Base-by-base conservation (phyloP, 1,139 yeast genomes). In the Suhomyces ambrosiae region DNA sequence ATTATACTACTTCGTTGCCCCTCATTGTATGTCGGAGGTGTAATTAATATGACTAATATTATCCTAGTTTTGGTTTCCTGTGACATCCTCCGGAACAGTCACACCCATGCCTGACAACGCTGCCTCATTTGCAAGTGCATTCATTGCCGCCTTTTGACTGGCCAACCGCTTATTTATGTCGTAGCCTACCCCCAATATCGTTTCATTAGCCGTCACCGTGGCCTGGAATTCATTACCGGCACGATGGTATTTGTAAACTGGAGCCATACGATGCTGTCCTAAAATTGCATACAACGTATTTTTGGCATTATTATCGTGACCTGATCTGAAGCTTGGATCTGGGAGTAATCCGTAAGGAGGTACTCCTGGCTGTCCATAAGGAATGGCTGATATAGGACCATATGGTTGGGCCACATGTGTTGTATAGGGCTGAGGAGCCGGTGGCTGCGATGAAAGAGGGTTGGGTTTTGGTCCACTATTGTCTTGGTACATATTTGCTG, bases 121-220 rank as follows among this genome's bases (percentile, higher is more conserved):
- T 10, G 42, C 36, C 8, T 47, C 48, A 38, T 60, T 60, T 23
- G 45, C 39, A 24, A 61, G 47, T 3, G 67, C 68, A 33, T 57
- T 52, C 61, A 53, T 50, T 5, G 68, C 66, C 6, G 68, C 65
- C 49, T 56, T 56, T 26, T 56, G 63, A 12, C 58, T 53, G 18
- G 71, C 68, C 10, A 51, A 42, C 37, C 58, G 57, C 45, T 64
- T 63, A 35, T 52, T 60, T 3, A 45, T 35, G 42, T 65, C 69
- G 29, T 52, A 49, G 4, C 71, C 69, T 11, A 52, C 53, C 2
- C 72, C 74, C 16, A 68, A 50, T 3, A 60, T 48, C 14, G 40
- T 39, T 8, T 60, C 63, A 37, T 62, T 60, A 24, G 60, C 60
- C 14, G 39, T 42, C 7, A 61, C 56, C 22, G 52, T 45, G 10